Evolutionary conservation across 768 basidiomycete species (phyloP).

Genomic region (Pleurotus pulmonarius): DNA sequence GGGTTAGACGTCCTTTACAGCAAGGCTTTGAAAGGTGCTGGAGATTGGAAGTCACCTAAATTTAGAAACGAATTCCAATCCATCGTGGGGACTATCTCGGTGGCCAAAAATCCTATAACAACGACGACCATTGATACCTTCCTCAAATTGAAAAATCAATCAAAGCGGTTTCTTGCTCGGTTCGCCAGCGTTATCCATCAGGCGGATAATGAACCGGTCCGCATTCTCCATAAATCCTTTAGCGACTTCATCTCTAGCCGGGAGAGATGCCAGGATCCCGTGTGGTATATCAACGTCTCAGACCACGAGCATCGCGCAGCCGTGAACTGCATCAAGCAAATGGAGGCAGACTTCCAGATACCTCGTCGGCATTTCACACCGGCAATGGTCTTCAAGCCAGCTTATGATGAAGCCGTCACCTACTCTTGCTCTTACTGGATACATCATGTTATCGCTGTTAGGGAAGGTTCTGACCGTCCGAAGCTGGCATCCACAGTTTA

Average conservation of each 20-base stretch:
- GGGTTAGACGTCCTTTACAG: constrained; percentile 8
- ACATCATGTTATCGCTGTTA: constrained; percentile 4
- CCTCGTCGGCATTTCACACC: not conserved
- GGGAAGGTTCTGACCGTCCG: not conserved
- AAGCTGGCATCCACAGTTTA: not conserved
- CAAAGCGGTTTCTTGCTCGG: not conserved
- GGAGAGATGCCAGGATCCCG: not conserved
- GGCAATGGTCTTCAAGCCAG: not conserved
- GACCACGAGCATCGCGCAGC: constrained; percentile 3
- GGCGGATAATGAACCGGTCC: not conserved
- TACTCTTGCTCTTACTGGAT: constrained; percentile 9
- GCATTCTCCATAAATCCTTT: constrained; percentile 10
- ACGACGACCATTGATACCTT: not conserved
- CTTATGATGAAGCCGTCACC: not conserved
- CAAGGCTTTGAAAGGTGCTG: constrained; percentile 2
- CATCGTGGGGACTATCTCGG: constrained; percentile 3
- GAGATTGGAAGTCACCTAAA: not conserved
- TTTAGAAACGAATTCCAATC: constrained; percentile 3
- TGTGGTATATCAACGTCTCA: constrained; percentile 6
- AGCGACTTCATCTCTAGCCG: constrained; percentile 8
- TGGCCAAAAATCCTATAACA: constrained; percentile 1
- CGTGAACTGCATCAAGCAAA: not conserved
- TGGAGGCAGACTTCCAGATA: not conserved
- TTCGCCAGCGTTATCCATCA: not conserved
- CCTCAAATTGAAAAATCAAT: not conserved